A percentile compares a stretch with the other conserved stretches of the same genome.
Conservation (phyloP, 1,284 basidiomycete genomes). For the Butyriboletus regius region DNA sequence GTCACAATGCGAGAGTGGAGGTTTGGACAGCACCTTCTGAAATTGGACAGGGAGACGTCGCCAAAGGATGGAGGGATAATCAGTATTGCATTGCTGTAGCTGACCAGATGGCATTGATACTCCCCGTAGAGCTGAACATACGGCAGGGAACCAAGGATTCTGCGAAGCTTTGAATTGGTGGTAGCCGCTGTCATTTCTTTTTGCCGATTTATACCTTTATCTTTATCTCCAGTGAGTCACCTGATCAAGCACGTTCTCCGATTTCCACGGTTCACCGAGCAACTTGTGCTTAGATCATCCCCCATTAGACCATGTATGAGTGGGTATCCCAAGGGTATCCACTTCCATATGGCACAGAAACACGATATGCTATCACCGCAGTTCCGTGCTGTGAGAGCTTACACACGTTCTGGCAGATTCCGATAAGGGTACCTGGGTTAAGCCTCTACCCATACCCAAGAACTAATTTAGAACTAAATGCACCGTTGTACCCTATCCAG, state of each 20-base stretch:
- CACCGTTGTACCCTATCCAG: background rate
- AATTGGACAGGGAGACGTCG: conserved; percentile 40
- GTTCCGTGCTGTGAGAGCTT: conserved; percentile 1
- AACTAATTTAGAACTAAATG: conserved; percentile 1
- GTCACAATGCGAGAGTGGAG: conserved; percentile 53
- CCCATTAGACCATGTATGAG: background rate
- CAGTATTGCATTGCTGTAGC: conserved; percentile 57
- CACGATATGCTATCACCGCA: background rate
- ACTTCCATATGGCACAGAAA: conserved; percentile 1
- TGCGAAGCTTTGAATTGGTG: conserved; percentile 17
- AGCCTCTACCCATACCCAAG: background rate
- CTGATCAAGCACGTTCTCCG: background rate
- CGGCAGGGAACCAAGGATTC: conserved; percentile 29
- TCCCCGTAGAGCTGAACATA: conserved; percentile 43
- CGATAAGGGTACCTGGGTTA: background rate
- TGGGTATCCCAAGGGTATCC: background rate
- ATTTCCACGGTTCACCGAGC: background rate
- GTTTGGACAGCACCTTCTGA: conserved; percentile 57
- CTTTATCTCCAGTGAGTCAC: conserved; percentile 1
- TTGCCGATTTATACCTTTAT: background rate
- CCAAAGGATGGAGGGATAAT: conserved; percentile 48
- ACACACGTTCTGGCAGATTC: background rate
- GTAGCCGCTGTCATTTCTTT: background rate
- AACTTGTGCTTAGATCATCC: background rate
- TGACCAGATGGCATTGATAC: conserved; percentile 51